These are phyloP conservation scores for Platanus orientalis DNA, from an alignment of 164 flowering plant genomes.

Conservation along the genomic window DNA sequence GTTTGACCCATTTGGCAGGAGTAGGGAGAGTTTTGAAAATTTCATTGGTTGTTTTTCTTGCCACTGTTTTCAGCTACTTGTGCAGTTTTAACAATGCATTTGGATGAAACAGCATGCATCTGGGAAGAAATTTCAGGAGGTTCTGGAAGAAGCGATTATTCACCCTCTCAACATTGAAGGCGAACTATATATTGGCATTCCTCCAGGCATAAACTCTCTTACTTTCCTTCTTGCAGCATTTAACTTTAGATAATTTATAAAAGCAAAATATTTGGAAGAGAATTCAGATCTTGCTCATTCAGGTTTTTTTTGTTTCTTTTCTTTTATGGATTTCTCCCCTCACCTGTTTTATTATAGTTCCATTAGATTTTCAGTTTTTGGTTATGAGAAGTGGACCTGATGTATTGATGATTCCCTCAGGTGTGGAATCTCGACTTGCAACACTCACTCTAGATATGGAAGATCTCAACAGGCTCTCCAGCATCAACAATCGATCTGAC, in stretches of 20 bases:
- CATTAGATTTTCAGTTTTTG: background rate
- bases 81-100: constrained; percentile 3
- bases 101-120: constrained; percentile 67
- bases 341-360: background rate
- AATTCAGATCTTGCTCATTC: background rate
- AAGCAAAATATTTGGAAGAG: background rate
- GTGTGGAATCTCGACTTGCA: constrained; percentile 94
- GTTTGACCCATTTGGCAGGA: too few relatives aligned
- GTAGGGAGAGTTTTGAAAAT: too few relatives aligned
- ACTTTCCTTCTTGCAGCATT: background rate
- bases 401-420: constrained; percentile 31
- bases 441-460: constrained; percentile 62
- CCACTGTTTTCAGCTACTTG: background rate
- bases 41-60: background rate
- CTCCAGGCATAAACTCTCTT: constrained; percentile 57
- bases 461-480: constrained; percentile 44
- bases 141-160: constrained; percentile 81
- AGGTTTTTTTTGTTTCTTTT: too few relatives aligned
- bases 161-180: constrained; percentile 81
- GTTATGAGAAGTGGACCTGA: too few relatives aligned
- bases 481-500: constrained; percentile 32
- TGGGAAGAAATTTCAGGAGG: constrained; percentile 87
- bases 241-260: background rate
- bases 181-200: constrained; percentile 90
- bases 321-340: background rate